Evolutionary conservation across 129 eudicot genomes (phyloP).

Genomic region (Artemisia tridentata): DNA sequence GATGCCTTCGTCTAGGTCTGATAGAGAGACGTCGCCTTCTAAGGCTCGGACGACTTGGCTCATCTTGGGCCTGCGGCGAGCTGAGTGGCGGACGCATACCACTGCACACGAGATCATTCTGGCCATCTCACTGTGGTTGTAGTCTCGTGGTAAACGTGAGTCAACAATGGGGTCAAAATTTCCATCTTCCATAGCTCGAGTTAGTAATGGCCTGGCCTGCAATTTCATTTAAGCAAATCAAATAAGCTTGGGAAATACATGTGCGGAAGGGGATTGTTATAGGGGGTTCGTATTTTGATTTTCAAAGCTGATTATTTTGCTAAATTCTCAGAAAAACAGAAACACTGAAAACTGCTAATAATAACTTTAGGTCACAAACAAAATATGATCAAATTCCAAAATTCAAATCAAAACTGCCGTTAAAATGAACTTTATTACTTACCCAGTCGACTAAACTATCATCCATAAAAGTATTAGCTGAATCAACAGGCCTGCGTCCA

Average conservation of each 20-base stretch:
- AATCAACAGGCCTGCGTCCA: constrained; percentile 81
- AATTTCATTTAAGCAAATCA: neutral
- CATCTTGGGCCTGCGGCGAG: constrained; percentile 86
- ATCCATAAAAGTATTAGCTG: constrained; percentile 56
- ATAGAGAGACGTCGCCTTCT: constrained; percentile 78
- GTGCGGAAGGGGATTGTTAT: too few relatives aligned
- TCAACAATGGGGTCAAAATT: constrained; percentile 68
- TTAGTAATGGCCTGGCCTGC: constrained; percentile 92
- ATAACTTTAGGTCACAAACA: neutral
- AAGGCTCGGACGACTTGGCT: constrained; percentile 97
- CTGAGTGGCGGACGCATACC: constrained; percentile 93
- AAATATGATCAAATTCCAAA: neutral
- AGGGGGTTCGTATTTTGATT: too few relatives aligned
- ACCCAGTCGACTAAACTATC: constrained; percentile 98
- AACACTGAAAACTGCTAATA: too few relatives aligned
- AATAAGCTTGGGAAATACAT: neutral
- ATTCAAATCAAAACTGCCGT: neutral
- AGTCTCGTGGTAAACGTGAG: constrained; percentile 43
- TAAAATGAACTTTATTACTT: constrained; percentile 24
- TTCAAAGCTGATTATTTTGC: too few relatives aligned
- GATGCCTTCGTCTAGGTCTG: constrained; percentile 84
- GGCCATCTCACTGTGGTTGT: constrained; percentile 66
- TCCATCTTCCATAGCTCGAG: constrained; percentile 80
- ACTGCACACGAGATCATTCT: constrained; percentile 92
- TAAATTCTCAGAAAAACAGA: too few relatives aligned